A percentile compares a stretch with the other conserved stretches of the same genome.
phyloP scores from a whole-genome alignment of 106 monocot genomes.

The Dactylorhiza incarnata region DNA sequence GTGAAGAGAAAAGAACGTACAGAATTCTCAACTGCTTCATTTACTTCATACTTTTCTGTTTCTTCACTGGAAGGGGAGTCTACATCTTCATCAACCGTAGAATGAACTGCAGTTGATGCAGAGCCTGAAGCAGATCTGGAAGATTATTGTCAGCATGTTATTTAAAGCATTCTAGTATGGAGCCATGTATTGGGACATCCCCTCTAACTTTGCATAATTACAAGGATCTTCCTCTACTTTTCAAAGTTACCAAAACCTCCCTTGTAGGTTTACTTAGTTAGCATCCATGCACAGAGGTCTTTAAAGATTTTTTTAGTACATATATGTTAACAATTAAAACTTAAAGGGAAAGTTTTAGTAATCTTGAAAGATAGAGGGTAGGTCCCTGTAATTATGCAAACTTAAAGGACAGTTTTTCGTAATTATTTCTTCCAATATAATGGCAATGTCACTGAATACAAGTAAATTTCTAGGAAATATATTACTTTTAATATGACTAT shows the following conservation, averaged over 20 bases:
- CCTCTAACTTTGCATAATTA: too few relatives aligned
- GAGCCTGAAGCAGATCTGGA: constrained; percentile 48
- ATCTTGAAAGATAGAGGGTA: too few relatives aligned
- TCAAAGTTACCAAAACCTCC: too few relatives aligned
- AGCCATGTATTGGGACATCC: too few relatives aligned
- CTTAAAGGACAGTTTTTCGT: too few relatives aligned
- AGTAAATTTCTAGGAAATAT: not conserved
- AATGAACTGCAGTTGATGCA: constrained; percentile 37
- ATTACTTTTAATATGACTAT: not conserved
- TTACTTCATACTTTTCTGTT: constrained; percentile 41
- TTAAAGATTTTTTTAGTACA: too few relatives aligned
- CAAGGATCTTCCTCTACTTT: too few relatives aligned
- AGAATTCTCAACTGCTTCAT: constrained; percentile 70
- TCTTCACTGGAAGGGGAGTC: constrained; percentile 79
- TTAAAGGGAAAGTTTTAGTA: too few relatives aligned
- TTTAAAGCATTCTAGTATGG: not conserved
- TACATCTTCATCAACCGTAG: constrained; percentile 52
- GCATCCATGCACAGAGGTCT: too few relatives aligned
- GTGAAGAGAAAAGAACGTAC: constrained; percentile 30
- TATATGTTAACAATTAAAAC: too few relatives aligned
- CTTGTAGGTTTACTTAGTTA: too few relatives aligned
- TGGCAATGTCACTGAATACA: not conserved
- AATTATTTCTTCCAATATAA: not conserved
- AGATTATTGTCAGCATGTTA: not conserved
- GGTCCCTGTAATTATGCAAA: too few relatives aligned